Evolutionary conservation across 495 filamentous ascomycete genomes (phyloP).

Genomic region (Annulohypoxylon stygium): DNA sequence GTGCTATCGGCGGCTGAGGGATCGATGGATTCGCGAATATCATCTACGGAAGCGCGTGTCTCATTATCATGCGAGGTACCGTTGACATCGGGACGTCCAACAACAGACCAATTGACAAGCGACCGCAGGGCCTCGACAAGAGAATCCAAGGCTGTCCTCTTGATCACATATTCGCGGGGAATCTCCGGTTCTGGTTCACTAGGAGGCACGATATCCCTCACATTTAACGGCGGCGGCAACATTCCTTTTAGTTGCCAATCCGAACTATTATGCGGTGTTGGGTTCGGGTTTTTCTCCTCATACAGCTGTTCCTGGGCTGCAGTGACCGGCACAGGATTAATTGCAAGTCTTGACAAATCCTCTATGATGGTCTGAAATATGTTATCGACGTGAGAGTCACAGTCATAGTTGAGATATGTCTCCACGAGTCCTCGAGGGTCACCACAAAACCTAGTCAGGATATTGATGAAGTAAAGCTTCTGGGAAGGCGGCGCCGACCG

Average conservation of each 20-base stretch:
- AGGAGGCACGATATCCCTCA: slow-evolving; percentile 73
- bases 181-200: slow-evolving; percentile 74
- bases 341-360: slow-evolving; percentile 86
- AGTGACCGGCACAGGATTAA: slow-evolving; percentile 78
- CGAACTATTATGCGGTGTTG: slow-evolving; percentile 66
- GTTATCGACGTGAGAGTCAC: slow-evolving; percentile 93
- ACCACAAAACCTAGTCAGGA: slow-evolving; percentile 83
- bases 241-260: slow-evolving; percentile 90
- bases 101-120: slow-evolving; percentile 86
- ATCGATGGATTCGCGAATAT: slow-evolving; percentile 85
- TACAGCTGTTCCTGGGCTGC: slow-evolving; percentile 84
- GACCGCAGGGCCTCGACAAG: slow-evolving; percentile 90
- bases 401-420: slow-evolving; percentile 98
- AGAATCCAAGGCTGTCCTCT: slow-evolving; percentile 87
- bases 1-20: slow-evolving; percentile 65
- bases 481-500: slow-evolving; percentile 87
- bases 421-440: slow-evolving; percentile 93
- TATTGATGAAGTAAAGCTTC: slow-evolving; percentile 89
- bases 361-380: slow-evolving; percentile 97
- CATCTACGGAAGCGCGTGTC: slow-evolving; percentile 75
- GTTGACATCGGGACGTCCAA: slow-evolving; percentile 71
- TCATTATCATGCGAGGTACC: slow-evolving; percentile 65
- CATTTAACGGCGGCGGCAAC: slow-evolving; percentile 86
- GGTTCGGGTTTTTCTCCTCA: slow-evolving; percentile 78
- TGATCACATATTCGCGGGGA: slow-evolving; percentile 87